These are phyloP conservation scores for Botrytis pseudocinerea DNA, from an alignment of 2,329 filamentous ascomycete genomes.

Conservation along the genomic window DNA sequence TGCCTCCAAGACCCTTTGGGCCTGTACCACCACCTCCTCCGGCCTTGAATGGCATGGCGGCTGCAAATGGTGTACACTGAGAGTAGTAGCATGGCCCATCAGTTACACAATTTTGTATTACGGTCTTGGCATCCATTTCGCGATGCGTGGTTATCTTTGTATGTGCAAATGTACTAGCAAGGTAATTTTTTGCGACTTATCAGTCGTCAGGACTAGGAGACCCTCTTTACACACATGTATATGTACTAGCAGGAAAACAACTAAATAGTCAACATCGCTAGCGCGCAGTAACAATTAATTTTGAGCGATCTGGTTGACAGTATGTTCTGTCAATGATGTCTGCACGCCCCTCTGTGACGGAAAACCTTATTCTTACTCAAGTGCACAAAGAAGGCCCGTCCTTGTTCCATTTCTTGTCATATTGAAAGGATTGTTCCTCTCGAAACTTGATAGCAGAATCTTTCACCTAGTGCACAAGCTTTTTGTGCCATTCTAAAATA, in stretches of 20 bases:
- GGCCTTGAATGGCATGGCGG: slow-evolving; percentile 32
- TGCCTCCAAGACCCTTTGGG: slow-evolving; percentile 39
- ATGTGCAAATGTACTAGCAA: neutral
- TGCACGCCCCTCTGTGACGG: neutral
- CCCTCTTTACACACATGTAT: slow-evolving; percentile 17
- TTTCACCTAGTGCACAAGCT: neutral
- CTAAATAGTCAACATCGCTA: slow-evolving; percentile 15
- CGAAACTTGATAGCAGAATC: too few species aligned
- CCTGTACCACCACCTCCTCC: slow-evolving; percentile 40
- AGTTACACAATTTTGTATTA: slow-evolving; percentile 23
- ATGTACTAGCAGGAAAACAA: slow-evolving; percentile 21
- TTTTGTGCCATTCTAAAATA: neutral
- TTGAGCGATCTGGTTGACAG: neutral
- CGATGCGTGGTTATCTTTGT: neutral
- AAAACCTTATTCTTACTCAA: neutral
- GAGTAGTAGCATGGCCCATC: slow-evolving; percentile 4
- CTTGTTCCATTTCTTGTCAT: neutral
- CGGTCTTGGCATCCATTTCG: neutral
- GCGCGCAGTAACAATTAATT: neutral
- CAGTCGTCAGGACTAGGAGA: neutral
- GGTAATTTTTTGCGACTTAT: neutral
- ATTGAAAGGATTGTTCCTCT: neutral
- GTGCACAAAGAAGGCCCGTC: neutral
- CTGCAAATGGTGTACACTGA: slow-evolving; percentile 22
- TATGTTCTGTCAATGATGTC: neutral